A percentile compares a stretch with the other conserved stretches of the same genome.
Evolutionary conservation across 768 basidiomycete species (phyloP).

Genomic region (Amanita polypyramis): DNA sequence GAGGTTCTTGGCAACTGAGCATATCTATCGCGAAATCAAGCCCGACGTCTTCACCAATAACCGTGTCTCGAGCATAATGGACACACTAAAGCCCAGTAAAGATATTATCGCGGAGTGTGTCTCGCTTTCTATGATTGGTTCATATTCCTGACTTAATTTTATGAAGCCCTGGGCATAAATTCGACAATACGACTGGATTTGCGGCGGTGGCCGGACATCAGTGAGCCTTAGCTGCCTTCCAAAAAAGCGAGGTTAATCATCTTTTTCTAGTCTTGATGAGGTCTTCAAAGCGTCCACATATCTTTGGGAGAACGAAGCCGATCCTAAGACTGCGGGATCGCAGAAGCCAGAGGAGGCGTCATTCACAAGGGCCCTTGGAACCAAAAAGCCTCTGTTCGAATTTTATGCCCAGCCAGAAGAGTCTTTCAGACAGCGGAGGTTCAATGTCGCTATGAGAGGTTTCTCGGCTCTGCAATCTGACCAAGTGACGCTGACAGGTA

Average conservation of each 20-base stretch:
- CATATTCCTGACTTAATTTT: not conserved
- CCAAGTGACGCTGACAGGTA: slow-evolving; percentile 14
- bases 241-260: not conserved
- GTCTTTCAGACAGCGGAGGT: slow-evolving; percentile 16
- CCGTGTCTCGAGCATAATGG: slow-evolving; percentile 12
- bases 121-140: not conserved
- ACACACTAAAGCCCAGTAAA: slow-evolving; percentile 4
- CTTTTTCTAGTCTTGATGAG: slow-evolving; percentile 14
- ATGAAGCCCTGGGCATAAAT: slow-evolving; percentile 18
- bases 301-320: slow-evolving; percentile 17
- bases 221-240: slow-evolving; percentile 8
- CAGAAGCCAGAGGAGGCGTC: slow-evolving; percentile 11
- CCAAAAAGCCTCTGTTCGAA: slow-evolving; percentile 13
- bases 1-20: slow-evolving; percentile 15
- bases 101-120: slow-evolving; percentile 1
- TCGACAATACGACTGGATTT: slow-evolving; percentile 18
- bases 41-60: slow-evolving; percentile 19
- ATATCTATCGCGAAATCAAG: slow-evolving; percentile 16
- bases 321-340: slow-evolving; percentile 14
- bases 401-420: slow-evolving; percentile 15
- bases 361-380: slow-evolving; percentile 13
- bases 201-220: slow-evolving; percentile 16
- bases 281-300: slow-evolving; percentile 17
- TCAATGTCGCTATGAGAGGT: slow-evolving; percentile 19
- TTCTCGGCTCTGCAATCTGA: slow-evolving; percentile 10